Evolutionary conservation across 306 rosid species (phyloP), one percentile per base, ranked within the genome.

Genomic region (Cajanus cajan): DNA sequence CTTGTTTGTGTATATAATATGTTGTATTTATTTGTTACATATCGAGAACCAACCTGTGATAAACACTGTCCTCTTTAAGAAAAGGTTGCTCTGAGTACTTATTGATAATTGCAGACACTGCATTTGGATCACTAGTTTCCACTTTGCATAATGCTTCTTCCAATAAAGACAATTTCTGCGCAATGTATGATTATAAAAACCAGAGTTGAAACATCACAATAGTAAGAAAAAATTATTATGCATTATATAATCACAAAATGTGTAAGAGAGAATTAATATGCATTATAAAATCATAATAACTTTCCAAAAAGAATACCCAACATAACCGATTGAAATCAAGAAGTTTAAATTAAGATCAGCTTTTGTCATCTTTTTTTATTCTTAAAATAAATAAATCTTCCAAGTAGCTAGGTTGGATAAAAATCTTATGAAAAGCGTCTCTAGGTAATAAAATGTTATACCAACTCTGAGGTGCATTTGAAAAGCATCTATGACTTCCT

Each of bases 61-160:
- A 90, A 73, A 83, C 87, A 84, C 98, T 92, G 66, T 81, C 73
- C 24, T 78, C 87, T 83, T 88, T 90, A 59, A 91, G 81, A 80
- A 18, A 50, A 66, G 95, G 90, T 73, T 83, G 80, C 83, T 86
- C 80, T 0, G 97, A 82, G 85, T 85, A 89, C 43, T 80, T 68
- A 74, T 90, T 89, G 58, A 92, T 88, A 41, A 89, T 83, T 40
- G 78, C 86, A 75, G 91, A 89, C 40, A 92, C 79, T 10, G 74
- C 61, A 81, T 85, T 43, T 73, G 82, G 72, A 82, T 86, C 92
- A 83, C 89, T 86, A 61, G 90, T 87, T 79, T 82, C 83, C 48
- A 83, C 86, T 72, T 85, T 86, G 86, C 28, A 83, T 34, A 92
- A 86, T 24, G 86, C 90, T 87, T 89, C 97, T 89, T 95, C 98